Percentiles rank a stretch among this genome's conserved stretches.
Evolutionary conservation across 2,329 filamentous ascomycete genomes (phyloP).

Genomic region (Zymoseptoria pseudotritici): DNA sequence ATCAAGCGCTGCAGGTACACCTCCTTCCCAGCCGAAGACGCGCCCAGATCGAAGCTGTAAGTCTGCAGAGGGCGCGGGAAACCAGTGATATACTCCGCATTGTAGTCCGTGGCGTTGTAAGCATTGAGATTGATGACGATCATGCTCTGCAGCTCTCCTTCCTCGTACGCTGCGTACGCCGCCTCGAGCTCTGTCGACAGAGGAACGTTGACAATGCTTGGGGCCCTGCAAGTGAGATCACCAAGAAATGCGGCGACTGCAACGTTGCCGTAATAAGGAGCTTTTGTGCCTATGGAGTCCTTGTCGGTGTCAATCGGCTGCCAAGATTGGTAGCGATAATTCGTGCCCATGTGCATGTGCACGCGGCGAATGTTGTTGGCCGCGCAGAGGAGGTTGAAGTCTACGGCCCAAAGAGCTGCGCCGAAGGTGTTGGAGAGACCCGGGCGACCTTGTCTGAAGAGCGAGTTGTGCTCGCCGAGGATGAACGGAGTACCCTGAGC

Average conservation of each 20-base stretch:
- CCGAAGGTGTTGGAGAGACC: constrained; percentile 59
- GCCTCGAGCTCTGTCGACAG: constrained; percentile 38
- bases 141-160: constrained; percentile 40
- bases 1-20: constrained; percentile 43
- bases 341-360: constrained; percentile 58
- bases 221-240: constrained; percentile 30
- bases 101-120: constrained; percentile 43
- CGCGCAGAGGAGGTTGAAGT: constrained; percentile 55
- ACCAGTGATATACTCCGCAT: constrained; percentile 38
- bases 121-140: constrained; percentile 51
- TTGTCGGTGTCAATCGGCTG: constrained; percentile 49
- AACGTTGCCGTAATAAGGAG: constrained; percentile 58
- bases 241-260: constrained; percentile 52
- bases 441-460: constrained; percentile 55
- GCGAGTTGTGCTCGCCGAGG: constrained; percentile 55
- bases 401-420: constrained; percentile 57
- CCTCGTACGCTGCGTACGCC: constrained; percentile 51
- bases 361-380: constrained; percentile 49
- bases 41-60: constrained; percentile 40
- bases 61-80: constrained; percentile 28
- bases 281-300: constrained; percentile 49
- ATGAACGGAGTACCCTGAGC: constrained; percentile 43
- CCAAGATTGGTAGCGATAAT: constrained; percentile 56
- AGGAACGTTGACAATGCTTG: constrained; percentile 42
- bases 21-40: constrained; percentile 16